Evolutionary conservation across 768 basidiomycete genomes (phyloP).

Genomic region (Panaeolus cyanescens): DNA sequence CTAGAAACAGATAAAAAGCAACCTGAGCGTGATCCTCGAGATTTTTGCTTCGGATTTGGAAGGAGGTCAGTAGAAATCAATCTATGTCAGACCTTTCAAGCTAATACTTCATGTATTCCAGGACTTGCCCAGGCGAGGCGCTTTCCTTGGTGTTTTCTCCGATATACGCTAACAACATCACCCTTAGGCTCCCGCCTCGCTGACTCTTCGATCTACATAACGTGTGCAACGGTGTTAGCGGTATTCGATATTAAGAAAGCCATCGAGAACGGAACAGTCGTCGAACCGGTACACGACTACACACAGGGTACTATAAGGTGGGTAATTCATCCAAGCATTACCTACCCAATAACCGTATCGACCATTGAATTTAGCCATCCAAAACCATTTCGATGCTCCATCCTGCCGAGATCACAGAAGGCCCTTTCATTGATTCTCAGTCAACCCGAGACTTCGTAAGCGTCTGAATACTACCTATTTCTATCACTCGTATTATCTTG

Average conservation of each 20-base stretch:
- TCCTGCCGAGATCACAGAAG: conserved; percentile 62
- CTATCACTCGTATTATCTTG: conserved; percentile 11
- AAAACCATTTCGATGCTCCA: conserved; percentile 59
- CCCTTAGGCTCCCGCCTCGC: conserved; percentile 51
- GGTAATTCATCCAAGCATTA: conserved; percentile 4
- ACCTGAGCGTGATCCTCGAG: conserved; percentile 58
- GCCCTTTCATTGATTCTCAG: conserved; percentile 48
- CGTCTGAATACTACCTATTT: no score
- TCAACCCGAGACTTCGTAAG: conserved; percentile 39
- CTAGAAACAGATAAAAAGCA: conserved; percentile 41
- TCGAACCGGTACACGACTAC: conserved; percentile 57
- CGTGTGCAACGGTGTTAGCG: conserved; percentile 52
- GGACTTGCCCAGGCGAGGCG: conserved; percentile 49
- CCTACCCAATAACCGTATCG: neutral
- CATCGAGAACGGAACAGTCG: conserved; percentile 42
- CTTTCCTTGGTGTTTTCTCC: conserved; percentile 4
- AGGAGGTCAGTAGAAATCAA: conserved; percentile 45
- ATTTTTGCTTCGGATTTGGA: conserved; percentile 71
- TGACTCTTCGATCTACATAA: conserved; percentile 53
- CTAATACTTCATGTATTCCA: conserved; percentile 16
- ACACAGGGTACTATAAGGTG: conserved; percentile 70
- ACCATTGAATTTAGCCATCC: conserved; percentile 46
- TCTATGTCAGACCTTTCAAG: conserved; percentile 6
- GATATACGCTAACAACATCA: conserved; percentile 6
- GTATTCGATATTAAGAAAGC: conserved; percentile 53